Evolutionary conservation across 768 basidiomycete species (phyloP).

Genomic region (Tulasnella calospora): DNA sequence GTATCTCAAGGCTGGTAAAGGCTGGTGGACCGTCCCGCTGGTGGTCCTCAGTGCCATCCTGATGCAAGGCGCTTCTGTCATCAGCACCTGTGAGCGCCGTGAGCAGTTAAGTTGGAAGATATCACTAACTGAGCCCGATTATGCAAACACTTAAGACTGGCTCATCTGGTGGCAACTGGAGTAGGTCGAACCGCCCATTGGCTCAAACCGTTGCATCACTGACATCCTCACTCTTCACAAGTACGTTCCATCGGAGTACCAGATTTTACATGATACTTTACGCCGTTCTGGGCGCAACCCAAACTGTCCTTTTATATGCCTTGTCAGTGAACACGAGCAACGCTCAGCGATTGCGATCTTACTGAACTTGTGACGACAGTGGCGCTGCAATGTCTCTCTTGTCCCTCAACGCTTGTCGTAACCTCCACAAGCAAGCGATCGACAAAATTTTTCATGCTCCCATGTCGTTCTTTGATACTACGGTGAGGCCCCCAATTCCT

Average conservation of each 20-base stretch:
- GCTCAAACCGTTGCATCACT: background rate
- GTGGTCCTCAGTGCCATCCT: conserved; percentile 47
- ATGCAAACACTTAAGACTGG: conserved; percentile 38
- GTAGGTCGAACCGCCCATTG: conserved; percentile 36
- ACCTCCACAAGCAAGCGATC: conserved; percentile 55
- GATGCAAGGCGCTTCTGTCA: conserved; percentile 48
- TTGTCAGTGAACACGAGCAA: conserved; percentile 41
- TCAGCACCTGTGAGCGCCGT: background rate
- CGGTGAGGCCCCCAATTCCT: background rate
- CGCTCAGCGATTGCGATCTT: background rate
- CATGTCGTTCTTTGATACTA: conserved; percentile 20
- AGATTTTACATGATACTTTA: conserved; percentile 64
- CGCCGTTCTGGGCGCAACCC: conserved; percentile 54
- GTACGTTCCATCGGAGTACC: conserved; percentile 46
- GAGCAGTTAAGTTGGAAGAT: too few relatives aligned
- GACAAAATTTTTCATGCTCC: conserved; percentile 61
- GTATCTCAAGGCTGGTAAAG: conserved; percentile 55
- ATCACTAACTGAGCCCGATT: conserved; percentile 43
- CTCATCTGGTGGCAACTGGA: conserved; percentile 71
- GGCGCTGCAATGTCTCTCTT: conserved; percentile 33
- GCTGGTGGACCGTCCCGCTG: conserved; percentile 48
- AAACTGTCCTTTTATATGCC: conserved; percentile 54
- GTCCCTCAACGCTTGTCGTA: conserved; percentile 53
- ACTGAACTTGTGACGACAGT: background rate
- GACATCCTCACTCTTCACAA: conserved; percentile 43